Evolutionary conservation across 192 early-diverging fungal species (phyloP).

Genomic region (Tieghemiomyces parasiticus): DNA sequence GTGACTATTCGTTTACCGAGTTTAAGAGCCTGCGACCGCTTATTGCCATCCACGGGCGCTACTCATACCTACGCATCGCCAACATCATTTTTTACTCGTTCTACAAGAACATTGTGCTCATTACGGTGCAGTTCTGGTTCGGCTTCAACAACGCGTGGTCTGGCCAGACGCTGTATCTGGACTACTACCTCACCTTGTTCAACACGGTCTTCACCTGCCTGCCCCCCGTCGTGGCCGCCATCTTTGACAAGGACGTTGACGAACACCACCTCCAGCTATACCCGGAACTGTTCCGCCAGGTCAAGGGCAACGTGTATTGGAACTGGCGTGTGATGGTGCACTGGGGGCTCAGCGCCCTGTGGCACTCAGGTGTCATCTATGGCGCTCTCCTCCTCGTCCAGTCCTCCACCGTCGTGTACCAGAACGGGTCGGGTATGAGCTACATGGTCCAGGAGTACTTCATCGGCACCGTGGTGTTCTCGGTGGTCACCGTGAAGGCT

Average conservation of each 20-base stretch:
- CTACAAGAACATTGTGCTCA: conserved; percentile 77
- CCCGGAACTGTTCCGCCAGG: conserved; percentile 57
- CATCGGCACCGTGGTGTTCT: neutral
- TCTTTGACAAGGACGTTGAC: conserved; percentile 73
- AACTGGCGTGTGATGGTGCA: conserved; percentile 31
- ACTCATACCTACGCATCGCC: conserved; percentile 71
- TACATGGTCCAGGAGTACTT: conserved; percentile 10
- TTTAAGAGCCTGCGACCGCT: conserved; percentile 71
- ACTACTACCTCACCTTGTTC: conserved; percentile 66
- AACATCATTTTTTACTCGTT: conserved; percentile 74
- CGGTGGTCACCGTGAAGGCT: conserved; percentile 8
- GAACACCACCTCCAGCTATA: conserved; percentile 40
- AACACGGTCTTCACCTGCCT: conserved; percentile 71
- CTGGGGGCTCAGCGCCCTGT: conserved; percentile 38
- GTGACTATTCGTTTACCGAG: conserved; percentile 85
- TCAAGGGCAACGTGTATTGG: conserved; percentile 37
- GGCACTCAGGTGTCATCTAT: conserved; percentile 23
- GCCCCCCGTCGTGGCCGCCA: conserved; percentile 61
- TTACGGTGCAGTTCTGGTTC: conserved; percentile 55
- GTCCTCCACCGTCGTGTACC: neutral
- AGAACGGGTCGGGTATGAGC: conserved; percentile 9
- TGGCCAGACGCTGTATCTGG: conserved; percentile 54
- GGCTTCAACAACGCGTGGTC: conserved; percentile 56
- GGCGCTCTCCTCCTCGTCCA: conserved; percentile 1
- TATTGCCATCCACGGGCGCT: conserved; percentile 76